These are phyloP conservation scores for Agrocybe praecox DNA, from an alignment of 768 basidiomycete species.

Conservation along the genomic window DNA sequence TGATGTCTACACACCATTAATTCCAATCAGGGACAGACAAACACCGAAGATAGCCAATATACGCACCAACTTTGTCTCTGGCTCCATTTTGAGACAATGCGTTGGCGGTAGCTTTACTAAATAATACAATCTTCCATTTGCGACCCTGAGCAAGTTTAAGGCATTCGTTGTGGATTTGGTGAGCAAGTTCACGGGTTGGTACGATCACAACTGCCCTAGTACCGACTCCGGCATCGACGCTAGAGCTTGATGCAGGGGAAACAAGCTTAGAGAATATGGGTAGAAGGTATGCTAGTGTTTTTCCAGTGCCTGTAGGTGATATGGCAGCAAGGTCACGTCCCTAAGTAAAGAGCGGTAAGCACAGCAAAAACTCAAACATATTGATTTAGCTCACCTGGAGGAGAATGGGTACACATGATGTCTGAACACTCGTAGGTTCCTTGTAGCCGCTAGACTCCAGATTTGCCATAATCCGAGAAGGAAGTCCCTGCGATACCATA, in stretches of 20 bases:
- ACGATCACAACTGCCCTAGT: constrained; percentile 82
- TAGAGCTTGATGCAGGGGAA: constrained; percentile 53
- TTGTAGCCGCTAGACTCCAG: constrained; percentile 60
- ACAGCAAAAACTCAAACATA: background rate
- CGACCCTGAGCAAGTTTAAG: constrained; percentile 78
- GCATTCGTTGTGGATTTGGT: constrained; percentile 93
- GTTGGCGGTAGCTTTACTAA: constrained; percentile 88
- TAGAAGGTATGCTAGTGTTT: constrained; percentile 90
- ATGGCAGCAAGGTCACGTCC: constrained; percentile 89
- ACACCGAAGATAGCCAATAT: constrained; percentile 1
- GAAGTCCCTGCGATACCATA: constrained; percentile 59
- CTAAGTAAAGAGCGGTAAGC: constrained; percentile 35
- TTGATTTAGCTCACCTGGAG: constrained; percentile 56
- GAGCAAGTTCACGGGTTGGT: constrained; percentile 94
- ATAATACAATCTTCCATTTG: constrained; percentile 81
- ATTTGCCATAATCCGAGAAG: constrained; percentile 66
- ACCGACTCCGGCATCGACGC: constrained; percentile 51
- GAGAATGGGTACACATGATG: constrained; percentile 78
- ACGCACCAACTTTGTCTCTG: constrained; percentile 76
- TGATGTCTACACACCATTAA: constrained; percentile 62
- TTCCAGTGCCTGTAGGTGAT: constrained; percentile 97
- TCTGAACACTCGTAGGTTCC: constrained; percentile 80
- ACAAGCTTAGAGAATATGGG: constrained; percentile 71
- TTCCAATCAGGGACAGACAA: background rate
- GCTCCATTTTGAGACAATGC: constrained; percentile 75